Conservation (phyloP, 1,284 basidiomycete genomes). For the Dichomitus squalens region DNA sequence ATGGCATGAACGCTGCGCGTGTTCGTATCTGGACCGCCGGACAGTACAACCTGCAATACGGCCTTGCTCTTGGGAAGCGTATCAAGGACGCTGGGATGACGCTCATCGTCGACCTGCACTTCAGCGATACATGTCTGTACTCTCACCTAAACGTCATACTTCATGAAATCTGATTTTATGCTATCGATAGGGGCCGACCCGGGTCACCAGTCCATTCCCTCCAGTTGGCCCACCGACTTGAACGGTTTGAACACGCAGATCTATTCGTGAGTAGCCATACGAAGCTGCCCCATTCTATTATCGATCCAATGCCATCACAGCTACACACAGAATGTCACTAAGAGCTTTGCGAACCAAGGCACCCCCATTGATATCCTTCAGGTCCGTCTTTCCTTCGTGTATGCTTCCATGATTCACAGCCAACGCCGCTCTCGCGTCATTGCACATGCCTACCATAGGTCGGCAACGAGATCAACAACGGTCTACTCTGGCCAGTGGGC, state of each 20-base stretch:
- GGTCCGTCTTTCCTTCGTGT: conserved; percentile 26
- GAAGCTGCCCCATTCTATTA: not conserved
- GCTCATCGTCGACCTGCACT: conserved; percentile 62
- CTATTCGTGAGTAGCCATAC: conserved; percentile 43
- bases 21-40: conserved; percentile 66
- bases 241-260: conserved; percentile 54
- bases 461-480: conserved; percentile 66
- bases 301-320: conserved; percentile 30
- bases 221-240: conserved; percentile 56
- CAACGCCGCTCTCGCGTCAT: conserved; percentile 5
- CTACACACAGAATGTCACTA: conserved; percentile 55
- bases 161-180: conserved; percentile 35
- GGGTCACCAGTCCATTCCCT: conserved; percentile 60
- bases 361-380: conserved; percentile 57
- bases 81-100: conserved; percentile 58
- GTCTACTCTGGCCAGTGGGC: conserved; percentile 64
- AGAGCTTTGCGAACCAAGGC: conserved; percentile 52
- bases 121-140: conserved; percentile 60
- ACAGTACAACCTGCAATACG: conserved; percentile 56
- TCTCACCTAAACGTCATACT: not conserved
- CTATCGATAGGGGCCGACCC: conserved; percentile 58
- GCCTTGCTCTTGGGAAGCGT: conserved; percentile 56
- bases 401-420: not conserved
- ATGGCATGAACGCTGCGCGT: conserved; percentile 59
- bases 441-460: conserved; percentile 44